Conservation (phyloP, 768 basidiomycete genomes). For the Leccinum uliginosum region DNA sequence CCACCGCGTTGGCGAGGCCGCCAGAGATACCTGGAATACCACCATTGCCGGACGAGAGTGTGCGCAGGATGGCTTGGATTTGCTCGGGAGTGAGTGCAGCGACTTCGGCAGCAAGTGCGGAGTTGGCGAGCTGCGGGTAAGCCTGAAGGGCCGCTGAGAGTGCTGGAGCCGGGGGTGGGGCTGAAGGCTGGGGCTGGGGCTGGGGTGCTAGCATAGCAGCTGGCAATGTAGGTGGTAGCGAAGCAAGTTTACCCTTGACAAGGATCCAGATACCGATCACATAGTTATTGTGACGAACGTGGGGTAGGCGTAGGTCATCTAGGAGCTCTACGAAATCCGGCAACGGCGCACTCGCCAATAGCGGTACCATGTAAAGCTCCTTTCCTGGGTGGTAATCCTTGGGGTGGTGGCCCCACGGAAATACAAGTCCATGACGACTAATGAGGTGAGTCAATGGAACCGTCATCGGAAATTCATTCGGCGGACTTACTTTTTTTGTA, state of each 20-base stretch:
- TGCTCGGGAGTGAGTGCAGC: constrained; percentile 74
- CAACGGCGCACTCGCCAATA: constrained; percentile 58
- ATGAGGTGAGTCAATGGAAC: constrained; percentile 9
- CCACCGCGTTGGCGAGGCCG: constrained; percentile 24
- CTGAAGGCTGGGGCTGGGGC: constrained; percentile 1
- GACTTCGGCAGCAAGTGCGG: constrained; percentile 64
- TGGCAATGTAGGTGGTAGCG: constrained; percentile 31
- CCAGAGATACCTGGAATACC: constrained; percentile 28
- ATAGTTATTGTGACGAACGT: constrained; percentile 55
- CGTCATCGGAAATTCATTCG: constrained; percentile 4
- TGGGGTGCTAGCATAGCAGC: constrained; percentile 7
- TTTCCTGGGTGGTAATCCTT: constrained; percentile 74
- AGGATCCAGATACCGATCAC: constrained; percentile 85
- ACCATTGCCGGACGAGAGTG: constrained; percentile 44
- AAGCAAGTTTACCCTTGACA: constrained; percentile 70
- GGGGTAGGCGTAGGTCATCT: constrained; percentile 70
- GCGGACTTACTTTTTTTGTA: constrained; percentile 62
- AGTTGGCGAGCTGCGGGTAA: constrained; percentile 38
- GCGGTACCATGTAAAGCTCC: constrained; percentile 82
- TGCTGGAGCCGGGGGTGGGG: constrained; percentile 9
- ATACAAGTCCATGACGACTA: constrained; percentile 83
- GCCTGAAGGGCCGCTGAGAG: constrained; percentile 26
- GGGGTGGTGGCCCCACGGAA: constrained; percentile 78
- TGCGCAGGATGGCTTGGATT: constrained; percentile 61
- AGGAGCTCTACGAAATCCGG: constrained; percentile 85